Percentiles rank a stretch among this genome's conserved stretches.
These are phyloP conservation scores for Fomitopsis pinicola DNA, from an alignment of 1,284 basidiomycete species.

Conservation along the genomic window DNA sequence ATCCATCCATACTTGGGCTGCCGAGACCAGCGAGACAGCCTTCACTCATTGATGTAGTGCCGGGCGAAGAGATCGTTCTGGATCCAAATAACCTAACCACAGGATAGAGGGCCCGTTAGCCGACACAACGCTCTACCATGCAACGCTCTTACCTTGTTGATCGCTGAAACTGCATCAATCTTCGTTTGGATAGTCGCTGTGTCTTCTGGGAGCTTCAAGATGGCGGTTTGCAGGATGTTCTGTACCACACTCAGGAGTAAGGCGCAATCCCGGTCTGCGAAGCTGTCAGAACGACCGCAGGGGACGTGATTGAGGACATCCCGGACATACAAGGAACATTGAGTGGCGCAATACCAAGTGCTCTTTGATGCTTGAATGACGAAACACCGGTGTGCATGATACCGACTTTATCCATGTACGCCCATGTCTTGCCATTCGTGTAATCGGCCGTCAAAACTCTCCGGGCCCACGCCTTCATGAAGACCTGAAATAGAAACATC, in stretches of 20 bases:
- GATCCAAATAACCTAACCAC: slow-evolving; percentile 38
- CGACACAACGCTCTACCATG: neutral
- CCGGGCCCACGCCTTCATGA: slow-evolving; percentile 35
- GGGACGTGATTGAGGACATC: neutral
- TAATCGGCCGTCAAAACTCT: slow-evolving; percentile 40
- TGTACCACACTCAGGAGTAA: slow-evolving; percentile 31
- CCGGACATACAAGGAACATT: slow-evolving; percentile 28
- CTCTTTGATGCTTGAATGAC: slow-evolving; percentile 34
- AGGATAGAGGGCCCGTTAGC: neutral
- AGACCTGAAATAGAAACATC: slow-evolving; percentile 21
- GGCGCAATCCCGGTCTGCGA: slow-evolving; percentile 31
- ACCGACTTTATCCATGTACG: slow-evolving; percentile 47
- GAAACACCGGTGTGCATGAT: slow-evolving; percentile 46
- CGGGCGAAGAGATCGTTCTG: slow-evolving; percentile 46
- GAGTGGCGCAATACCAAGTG: slow-evolving; percentile 29
- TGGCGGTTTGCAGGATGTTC: slow-evolving; percentile 28
- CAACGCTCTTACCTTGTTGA: slow-evolving; percentile 36
- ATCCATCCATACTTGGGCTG: neutral
- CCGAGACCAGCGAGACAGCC: neutral
- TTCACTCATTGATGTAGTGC: slow-evolving; percentile 34
- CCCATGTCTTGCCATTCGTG: slow-evolving; percentile 37
- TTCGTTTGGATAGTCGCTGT: slow-evolving; percentile 28
- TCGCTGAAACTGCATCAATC: slow-evolving; percentile 36
- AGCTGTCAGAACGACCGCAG: neutral
- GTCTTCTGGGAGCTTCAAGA: slow-evolving; percentile 25